Base-by-base conservation (phyloP, 129 eudicot genomes). In the Lonicera japonica region DNA sequence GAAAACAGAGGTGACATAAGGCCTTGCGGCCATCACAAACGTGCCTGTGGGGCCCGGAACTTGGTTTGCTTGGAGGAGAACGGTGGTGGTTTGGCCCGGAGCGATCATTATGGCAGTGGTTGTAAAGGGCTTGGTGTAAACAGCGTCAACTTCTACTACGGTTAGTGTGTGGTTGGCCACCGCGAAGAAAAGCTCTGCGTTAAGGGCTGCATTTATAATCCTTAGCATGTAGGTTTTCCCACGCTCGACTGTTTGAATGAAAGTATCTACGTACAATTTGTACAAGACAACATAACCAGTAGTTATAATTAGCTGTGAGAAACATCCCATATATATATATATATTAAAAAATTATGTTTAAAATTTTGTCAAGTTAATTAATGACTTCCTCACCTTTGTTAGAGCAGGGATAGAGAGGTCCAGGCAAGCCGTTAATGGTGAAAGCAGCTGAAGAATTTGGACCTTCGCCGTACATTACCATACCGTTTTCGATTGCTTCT, bases 341-440 rank as follows among this genome's bases (percentile, higher is more conserved):
- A n/a, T n/a, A n/a, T n/a, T n/a, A n/a, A n/a, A n/a, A n/a, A n/a
- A n/a, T n/a, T n/a, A n/a, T n/a, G n/a, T n/a, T n/a, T n/a, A n/a
- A n/a, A n/a, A n/a, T n/a, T n/a, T n/a, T n/a, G n/a, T n/a, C n/a
- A n/a, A n/a, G n/a, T n/a, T n/a, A n/a, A n/a, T n/a, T n/a, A n/a
- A n/a, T 18, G 24, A 18, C 8, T 54, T 1, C 11, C 50, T 1
- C 39, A 85, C 94, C 94, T 75, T 81, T 64, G 20, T 2, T 21
- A 36, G 95, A 76, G 61, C 95, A 86, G 0, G 81, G 75, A 58
- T 86, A 82, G 52, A 73, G 58, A 36, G 76, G 64, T 12, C 95
- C 95, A 11, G 95, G 95, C 24, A 86, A 74, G 57, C 95, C 95
- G 38, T 86, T 86, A 22, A 86, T 86, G 4, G 95, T 86, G 65